Evolutionary conservation across 2,329 filamentous ascomycete species (phyloP).

Genomic region (Passalora sequoiae): DNA sequence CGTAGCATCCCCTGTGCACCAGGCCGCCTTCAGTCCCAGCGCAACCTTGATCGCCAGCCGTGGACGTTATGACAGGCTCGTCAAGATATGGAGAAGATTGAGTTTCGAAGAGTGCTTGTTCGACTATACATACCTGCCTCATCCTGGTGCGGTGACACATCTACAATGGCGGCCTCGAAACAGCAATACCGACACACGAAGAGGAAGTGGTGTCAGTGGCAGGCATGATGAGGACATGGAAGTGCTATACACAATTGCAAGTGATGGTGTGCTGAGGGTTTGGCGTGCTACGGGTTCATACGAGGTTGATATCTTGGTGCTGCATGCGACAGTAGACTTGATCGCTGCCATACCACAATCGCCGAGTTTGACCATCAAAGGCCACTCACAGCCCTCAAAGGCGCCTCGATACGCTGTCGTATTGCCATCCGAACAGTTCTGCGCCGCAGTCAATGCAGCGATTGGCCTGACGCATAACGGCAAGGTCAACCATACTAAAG

Average conservation of each 20-base stretch:
- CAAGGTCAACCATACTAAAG: slow-evolving; percentile 64
- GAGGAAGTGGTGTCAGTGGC: slow-evolving; percentile 26
- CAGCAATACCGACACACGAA: slow-evolving; percentile 60
- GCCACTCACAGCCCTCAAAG: slow-evolving; percentile 38
- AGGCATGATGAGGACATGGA: slow-evolving; percentile 54
- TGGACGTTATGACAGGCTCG: slow-evolving; percentile 70
- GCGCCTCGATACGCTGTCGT: slow-evolving; percentile 67
- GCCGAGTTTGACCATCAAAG: slow-evolving; percentile 42
- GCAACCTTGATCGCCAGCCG: slow-evolving; percentile 80
- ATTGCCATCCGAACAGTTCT: slow-evolving; percentile 75
- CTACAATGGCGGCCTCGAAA: slow-evolving; percentile 74
- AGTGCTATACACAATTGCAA: slow-evolving; percentile 82
- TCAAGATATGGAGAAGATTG: slow-evolving; percentile 88
- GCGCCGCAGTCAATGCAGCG: slow-evolving; percentile 56
- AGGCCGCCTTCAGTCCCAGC: slow-evolving; percentile 77
- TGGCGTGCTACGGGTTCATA: slow-evolving; percentile 76
- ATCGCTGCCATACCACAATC: slow-evolving; percentile 55
- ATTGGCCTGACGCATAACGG: slow-evolving; percentile 37
- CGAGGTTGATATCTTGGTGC: slow-evolving; percentile 64
- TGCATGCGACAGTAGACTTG: slow-evolving; percentile 79
- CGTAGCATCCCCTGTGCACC: slow-evolving; percentile 67
- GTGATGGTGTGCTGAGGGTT: slow-evolving; percentile 72
- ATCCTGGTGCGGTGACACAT: slow-evolving; percentile 72
- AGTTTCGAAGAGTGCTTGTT: slow-evolving; percentile 84
- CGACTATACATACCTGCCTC: slow-evolving; percentile 84